Conservation (phyloP, 371 early-diverging fungal genomes). For the Mucor plumbeus region DNA sequence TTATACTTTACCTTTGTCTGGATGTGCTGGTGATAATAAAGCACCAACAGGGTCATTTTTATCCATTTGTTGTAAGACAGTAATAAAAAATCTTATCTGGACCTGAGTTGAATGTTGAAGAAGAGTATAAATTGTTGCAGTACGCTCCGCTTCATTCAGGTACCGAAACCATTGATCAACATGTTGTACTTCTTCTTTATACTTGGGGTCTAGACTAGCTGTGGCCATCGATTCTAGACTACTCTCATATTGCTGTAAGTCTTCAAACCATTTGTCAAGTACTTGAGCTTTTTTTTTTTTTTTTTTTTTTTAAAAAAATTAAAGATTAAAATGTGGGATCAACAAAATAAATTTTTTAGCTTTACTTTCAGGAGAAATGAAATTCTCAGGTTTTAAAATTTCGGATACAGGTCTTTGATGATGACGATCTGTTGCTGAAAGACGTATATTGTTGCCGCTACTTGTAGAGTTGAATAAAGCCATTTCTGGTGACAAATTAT, state of each 20-base stretch:
- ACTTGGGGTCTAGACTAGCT: conserved; percentile 87
- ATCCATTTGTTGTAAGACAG: conserved; percentile 89
- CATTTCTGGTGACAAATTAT: not conserved
- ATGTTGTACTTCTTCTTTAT: conserved; percentile 81
- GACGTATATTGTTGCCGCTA: not conserved
- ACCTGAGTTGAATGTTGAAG: conserved; percentile 89
- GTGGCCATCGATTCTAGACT: conserved; percentile 94
- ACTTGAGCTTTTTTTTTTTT: conserved; percentile 78
- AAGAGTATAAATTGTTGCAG: conserved; percentile 88
- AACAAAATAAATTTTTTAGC: not conserved
- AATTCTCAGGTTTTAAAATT: conserved; percentile 42
- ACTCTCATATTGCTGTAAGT: conserved; percentile 86
- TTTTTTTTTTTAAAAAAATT: too few species aligned
- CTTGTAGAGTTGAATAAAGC: not conserved
- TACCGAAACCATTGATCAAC: conserved; percentile 96
- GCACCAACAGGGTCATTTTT: conserved; percentile 73
- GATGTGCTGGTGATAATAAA: conserved; percentile 62
- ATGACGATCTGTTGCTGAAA: conserved; percentile 15
- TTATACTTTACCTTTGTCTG: conserved; percentile 57
- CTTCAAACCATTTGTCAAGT: conserved; percentile 91
- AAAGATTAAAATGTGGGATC: not conserved
- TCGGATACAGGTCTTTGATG: conserved; percentile 49
- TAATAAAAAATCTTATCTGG: conserved; percentile 91
- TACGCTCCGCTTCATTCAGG: conserved; percentile 89
- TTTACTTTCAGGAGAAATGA: conserved; percentile 48